A percentile compares a stretch with the other conserved stretches of the same genome.
These are phyloP conservation scores for Blumeria hordei DNA, from an alignment of 2,329 filamentous ascomycete species.

Conservation along the genomic window DNA sequence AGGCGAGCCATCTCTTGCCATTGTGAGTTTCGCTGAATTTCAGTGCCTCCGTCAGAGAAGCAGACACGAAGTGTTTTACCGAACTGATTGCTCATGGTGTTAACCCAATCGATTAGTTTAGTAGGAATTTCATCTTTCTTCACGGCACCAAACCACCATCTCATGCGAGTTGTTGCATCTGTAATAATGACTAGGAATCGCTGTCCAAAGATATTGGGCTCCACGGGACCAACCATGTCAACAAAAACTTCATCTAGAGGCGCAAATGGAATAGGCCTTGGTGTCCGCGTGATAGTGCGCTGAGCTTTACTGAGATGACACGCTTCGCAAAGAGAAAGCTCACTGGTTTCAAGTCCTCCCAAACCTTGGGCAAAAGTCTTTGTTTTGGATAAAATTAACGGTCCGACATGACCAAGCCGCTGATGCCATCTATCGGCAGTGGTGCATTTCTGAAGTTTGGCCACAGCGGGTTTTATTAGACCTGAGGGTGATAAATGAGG, in stretches of 20 bases:
- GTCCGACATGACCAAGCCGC: background rate
- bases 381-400: background rate
- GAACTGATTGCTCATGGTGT: background rate
- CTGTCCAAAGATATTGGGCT: background rate
- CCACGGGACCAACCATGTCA: background rate
- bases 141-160: background rate
- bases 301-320: background rate
- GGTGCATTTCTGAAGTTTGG: background rate
- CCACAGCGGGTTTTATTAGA: no score
- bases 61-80: background rate
- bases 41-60: background rate
- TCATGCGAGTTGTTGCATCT: background rate
- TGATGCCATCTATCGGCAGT: background rate
- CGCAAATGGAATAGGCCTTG: background rate
- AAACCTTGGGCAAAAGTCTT: background rate
- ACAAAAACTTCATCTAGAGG: constrained; percentile 1
- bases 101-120: background rate
- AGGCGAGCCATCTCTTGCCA: background rate
- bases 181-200: background rate
- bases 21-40: background rate
- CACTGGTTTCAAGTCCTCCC: background rate
- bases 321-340: background rate
- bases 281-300: background rate
- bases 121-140: background rate
- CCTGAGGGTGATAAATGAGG: no score